These are phyloP conservation scores for Aspergillus sp. DNA, from an alignment of 2,329 filamentous ascomycete genomes.

Conservation along the genomic window DNA sequence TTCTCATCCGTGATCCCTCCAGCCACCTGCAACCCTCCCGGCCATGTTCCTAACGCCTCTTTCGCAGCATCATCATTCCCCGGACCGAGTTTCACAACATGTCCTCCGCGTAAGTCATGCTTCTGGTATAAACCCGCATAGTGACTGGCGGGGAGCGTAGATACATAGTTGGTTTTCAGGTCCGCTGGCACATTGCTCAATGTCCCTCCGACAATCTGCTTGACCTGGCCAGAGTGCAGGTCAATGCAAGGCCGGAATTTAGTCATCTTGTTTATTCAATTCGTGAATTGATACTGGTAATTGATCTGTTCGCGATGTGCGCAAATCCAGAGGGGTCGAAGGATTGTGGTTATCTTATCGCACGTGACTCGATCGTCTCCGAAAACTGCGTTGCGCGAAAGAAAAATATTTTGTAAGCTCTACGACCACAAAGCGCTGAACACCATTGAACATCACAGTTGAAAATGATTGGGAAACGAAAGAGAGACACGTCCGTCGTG, in stretches of 20 bases:
- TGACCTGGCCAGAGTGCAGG: slow-evolving; percentile 92
- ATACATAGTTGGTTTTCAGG: slow-evolving; percentile 88
- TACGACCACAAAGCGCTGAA: not conserved
- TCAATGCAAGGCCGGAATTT: slow-evolving; percentile 95
- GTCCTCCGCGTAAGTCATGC: slow-evolving; percentile 65
- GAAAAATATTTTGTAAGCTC: slow-evolving; percentile 14
- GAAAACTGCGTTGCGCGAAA: slow-evolving; percentile 1
- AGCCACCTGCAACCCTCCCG: slow-evolving; percentile 72
- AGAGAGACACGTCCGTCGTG: slow-evolving; percentile 34
- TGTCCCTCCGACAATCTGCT: slow-evolving; percentile 96
- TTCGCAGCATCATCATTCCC: slow-evolving; percentile 73
- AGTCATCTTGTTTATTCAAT: slow-evolving; percentile 56
- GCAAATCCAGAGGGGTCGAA: slow-evolving; percentile 10
- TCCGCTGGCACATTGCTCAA: slow-evolving; percentile 58
- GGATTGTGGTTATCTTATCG: slow-evolving; percentile 25
- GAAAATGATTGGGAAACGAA: slow-evolving; percentile 42
- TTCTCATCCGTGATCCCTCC: slow-evolving; percentile 88
- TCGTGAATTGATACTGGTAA: not conserved
- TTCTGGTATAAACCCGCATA: slow-evolving; percentile 77
- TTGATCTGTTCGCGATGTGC: slow-evolving; percentile 1
- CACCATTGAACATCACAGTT: not conserved
- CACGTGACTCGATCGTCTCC: slow-evolving; percentile 23
- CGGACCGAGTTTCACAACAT: slow-evolving; percentile 93
- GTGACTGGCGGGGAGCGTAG: slow-evolving; percentile 68
- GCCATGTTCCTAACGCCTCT: slow-evolving; percentile 72